Base-by-base conservation (phyloP, 257 asterid genomes). In the Mentha longifolia region DNA sequence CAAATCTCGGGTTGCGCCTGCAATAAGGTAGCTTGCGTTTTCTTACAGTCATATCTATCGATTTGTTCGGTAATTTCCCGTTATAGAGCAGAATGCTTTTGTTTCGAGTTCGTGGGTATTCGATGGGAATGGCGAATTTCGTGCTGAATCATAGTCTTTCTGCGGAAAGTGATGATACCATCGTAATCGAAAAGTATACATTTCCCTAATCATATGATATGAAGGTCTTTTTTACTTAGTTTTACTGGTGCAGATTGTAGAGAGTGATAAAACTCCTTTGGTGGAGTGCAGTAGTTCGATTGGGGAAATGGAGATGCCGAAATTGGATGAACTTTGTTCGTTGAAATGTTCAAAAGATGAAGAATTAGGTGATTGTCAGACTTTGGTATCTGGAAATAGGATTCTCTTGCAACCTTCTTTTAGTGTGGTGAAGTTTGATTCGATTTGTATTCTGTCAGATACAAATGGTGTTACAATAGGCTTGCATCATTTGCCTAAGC, bases 1-100 rank as follows among this genome's bases (percentile, higher is more conserved):
- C 77, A 61, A 76, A 85, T 91, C 45, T 80, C 91, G 1, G 77
- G 20, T 73, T 94, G 98, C 84, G 67, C 68, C 72, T 91, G 98
- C 82, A 79, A 76, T 51, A 79, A 89, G 92, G 96, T 91, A 16
- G 31, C 68, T 56, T 64, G 33, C 15, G 7, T 39, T 51, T 9
- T 57, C 64, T 22, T 43, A 43, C 6, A 15, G 13, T 25, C 49
- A 52, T 37, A 42, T 56, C 58, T 56, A 51, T 67, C 71, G 47
- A 28, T 13, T 41, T 47, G 22, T 22, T 54, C 61, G 25, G 54
- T 22, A 8, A 19, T 65, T 25, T 11, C 16, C 6, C 12, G 9
- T 16, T 42, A 25, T 41, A 59, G 65, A 15, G 70, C 39, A 37
- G 67, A 50, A 33, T 59, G 31, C 42, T 20, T 68, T 45, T 59